Evolutionary conservation across 257 asterid species (phyloP), one percentile per base, ranked within the genome.

Genomic region (Leonotis leonurus): DNA sequence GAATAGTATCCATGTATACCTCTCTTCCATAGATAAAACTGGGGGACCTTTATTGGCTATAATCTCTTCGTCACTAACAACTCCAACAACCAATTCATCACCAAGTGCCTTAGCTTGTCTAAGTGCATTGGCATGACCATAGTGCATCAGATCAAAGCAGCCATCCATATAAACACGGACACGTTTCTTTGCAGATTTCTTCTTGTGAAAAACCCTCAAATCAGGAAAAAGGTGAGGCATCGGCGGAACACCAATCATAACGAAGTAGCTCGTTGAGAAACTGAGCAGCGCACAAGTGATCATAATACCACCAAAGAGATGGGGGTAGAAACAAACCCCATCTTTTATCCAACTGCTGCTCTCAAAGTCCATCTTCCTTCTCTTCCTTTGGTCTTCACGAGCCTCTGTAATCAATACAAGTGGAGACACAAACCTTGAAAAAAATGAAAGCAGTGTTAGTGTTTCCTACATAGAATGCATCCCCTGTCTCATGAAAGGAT

Each of bases 101-200:
- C 95, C 96, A 77, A 89, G 64, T 1, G 84, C 89, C 76, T 86
- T 92, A 1, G 98, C 97, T 80, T 92, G 98, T 68, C 97, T 83
- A 79, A 92, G 63, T n/a, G 97, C 97, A 65, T 89, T 89, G 27
- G 98, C 98, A 66, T 92, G 98, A 66, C 98, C 95, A 63, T 92
- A 89, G 73, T 92, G 98, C 98, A 92, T 92, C 22, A 92, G 83
- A 74, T 92, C 98, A 64, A 89, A 92, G 65, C 98, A 92, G 32
- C 97, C 98, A 77, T 92, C 98, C 95, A 92, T 89, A 68, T 88
- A 92, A 44, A 92, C 98, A 70, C 93, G 98, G 33, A 86, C 70
- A 8, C 78, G 78, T 75, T 80, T 84, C 78, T 83, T 88, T 16
- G 70, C 67, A 27, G 70, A 57, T 56, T 75, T 84, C 74, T 81